Base-by-base conservation (phyloP, 108 stramenopile genomes). In the Fragilaria radians region DNA sequence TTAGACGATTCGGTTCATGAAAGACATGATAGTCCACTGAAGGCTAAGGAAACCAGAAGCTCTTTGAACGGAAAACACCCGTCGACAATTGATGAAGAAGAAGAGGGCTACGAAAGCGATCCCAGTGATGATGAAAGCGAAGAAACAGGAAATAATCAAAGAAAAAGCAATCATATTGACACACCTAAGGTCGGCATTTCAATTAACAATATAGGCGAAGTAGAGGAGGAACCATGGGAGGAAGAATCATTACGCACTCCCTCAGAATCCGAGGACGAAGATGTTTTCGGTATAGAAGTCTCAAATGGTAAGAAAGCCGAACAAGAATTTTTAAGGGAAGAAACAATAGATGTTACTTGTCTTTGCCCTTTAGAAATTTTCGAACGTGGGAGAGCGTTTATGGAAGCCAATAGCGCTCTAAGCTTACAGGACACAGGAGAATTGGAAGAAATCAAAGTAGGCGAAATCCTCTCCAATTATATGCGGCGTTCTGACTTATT, bases 351-450 rank as follows among this genome's bases (percentile, higher is more conserved):
- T 25, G 24, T 24, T 23, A 53, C 18, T 22, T 52, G 29, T 1
- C 24, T 26, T 14, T 52, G 56, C 4, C 67, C 72, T 11, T 46
- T 73, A 21, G 72, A 73, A 34, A 28, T 73, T 34, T 73, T 73
- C 25, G 72, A 73, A 29, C 61, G 69, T 26, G 72, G 72, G 24
- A 36, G 67, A 9, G 67, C 72, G 23, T 54, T 62, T 19, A 30
- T 26, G 32, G 72, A 73, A 65, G 67, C 68, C 49, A 49, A 49
- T 29, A 30, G 19, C 11, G 68, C 72, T 46, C 1, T 27, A 50
- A 45, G 30, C 9, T 42, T 56, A 29, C 9, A 28, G 25, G 25
- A 24, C 2, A 62, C 54, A 32, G 52, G 47, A 4, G 30, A 45
- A n/a, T 31, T 62, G 11, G 51, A 27, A 19, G 32, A 29, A 31